phyloP scores from a whole-genome alignment of 495 filamentous ascomycete species.

The Articulospora tetracladia region DNA sequence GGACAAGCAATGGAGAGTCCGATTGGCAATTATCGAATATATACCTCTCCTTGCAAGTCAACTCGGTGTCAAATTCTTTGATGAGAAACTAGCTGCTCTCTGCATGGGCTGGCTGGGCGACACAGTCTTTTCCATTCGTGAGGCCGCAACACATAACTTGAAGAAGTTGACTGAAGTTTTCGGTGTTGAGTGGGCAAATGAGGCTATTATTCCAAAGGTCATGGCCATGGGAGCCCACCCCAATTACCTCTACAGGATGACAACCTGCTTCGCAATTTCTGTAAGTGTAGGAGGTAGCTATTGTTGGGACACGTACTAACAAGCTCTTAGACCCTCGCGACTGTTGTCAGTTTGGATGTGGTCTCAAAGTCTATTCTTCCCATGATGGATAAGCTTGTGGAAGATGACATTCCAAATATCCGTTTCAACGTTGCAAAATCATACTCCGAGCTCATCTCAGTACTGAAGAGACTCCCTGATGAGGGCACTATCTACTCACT shows the following conservation, averaged over 20 bases:
- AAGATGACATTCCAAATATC: conserved; percentile 96
- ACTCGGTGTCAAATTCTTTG: conserved; percentile 95
- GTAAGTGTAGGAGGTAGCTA: conserved; percentile 52
- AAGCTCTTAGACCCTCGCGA: conserved; percentile 74
- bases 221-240: conserved; percentile 97
- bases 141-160: conserved; percentile 93
- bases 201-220: conserved; percentile 96
- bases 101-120: conserved; percentile 99
- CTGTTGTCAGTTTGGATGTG: conserved; percentile 85
- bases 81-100: conserved; percentile 89
- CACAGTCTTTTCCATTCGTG: conserved; percentile 96
- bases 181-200: conserved; percentile 95
- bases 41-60: conserved; percentile 95
- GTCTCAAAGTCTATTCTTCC: conserved; percentile 92
- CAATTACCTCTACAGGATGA: conserved; percentile 99
- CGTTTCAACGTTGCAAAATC: conserved; percentile 99
- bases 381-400: conserved; percentile 89
- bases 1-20: conserved; percentile 99
- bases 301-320: conserved; percentile 2
- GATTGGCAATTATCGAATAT: conserved; percentile 97
- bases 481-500: conserved; percentile 80
- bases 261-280: conserved; percentile 95
- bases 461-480: conserved; percentile 82
- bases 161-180: conserved; percentile 99
- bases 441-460: conserved; percentile 82